Percentiles rank a stretch among this genome's conserved stretches.
Conservation (phyloP, 116 monocot genomes). For the Cymodocea nodosa region DNA sequence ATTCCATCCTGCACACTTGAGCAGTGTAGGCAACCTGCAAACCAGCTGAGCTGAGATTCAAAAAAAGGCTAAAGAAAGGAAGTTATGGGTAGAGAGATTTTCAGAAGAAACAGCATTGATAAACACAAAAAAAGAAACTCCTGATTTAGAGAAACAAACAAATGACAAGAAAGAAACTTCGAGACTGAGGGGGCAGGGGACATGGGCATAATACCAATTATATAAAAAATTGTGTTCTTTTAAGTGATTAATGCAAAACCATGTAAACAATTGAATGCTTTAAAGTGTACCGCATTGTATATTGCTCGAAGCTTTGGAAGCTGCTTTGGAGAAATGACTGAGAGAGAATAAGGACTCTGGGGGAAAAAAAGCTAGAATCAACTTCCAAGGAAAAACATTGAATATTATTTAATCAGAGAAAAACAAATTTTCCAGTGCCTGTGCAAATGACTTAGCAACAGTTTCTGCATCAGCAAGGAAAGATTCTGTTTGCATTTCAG, state of each 20-base stretch:
- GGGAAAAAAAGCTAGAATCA: constrained; percentile 1
- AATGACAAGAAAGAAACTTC: background rate
- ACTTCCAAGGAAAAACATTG: background rate
- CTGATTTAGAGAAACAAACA: background rate
- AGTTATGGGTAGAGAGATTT: background rate
- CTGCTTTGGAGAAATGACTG: constrained; percentile 85
- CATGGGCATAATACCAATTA: background rate
- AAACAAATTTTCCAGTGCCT: constrained; percentile 20
- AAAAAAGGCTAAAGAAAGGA: background rate
- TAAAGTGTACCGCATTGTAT: constrained; percentile 67
- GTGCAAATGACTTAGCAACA: constrained; percentile 78
- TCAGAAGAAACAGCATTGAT: background rate
- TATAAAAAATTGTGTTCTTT: background rate
- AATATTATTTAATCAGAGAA: background rate
- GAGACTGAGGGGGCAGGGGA: too few relatives aligned
- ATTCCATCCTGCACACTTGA: background rate
- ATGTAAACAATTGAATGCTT: background rate
- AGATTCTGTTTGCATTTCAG: constrained; percentile 27
- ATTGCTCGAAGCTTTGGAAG: constrained; percentile 73
- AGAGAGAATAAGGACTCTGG: constrained; percentile 66
- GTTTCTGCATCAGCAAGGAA: constrained; percentile 82
- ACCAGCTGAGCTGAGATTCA: background rate
- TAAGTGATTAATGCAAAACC: too few relatives aligned
- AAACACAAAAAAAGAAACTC: background rate
- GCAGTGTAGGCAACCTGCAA: too few relatives aligned